phyloP scores from a whole-genome alignment of 257 asterid genomes.

The Thymus quinquecostatus region DNA sequence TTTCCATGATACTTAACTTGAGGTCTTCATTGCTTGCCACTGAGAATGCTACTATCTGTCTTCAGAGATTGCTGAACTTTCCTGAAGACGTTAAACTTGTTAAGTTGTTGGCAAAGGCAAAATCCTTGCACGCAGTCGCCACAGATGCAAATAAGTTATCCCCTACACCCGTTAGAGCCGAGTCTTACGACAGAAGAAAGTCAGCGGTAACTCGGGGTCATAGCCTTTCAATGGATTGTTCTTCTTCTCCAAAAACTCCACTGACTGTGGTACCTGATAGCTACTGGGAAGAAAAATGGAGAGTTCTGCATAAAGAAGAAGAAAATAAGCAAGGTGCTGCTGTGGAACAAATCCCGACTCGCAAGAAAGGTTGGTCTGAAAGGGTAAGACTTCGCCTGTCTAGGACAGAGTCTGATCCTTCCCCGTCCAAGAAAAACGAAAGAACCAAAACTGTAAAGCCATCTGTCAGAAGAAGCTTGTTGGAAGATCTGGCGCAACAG shows the following conservation, averaged over 20 bases:
- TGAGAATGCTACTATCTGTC: conserved; percentile 83
- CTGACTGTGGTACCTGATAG: conserved; percentile 57
- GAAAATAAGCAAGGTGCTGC: conserved; percentile 46
- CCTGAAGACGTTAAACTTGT: conserved; percentile 61
- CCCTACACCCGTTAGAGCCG: conserved; percentile 46
- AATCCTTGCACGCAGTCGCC: conserved; percentile 70
- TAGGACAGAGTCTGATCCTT: conserved; percentile 78
- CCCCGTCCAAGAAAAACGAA: conserved; percentile 46
- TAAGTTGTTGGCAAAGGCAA: conserved; percentile 68
- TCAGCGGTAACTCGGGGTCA: conserved; percentile 55
- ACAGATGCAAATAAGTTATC: conserved; percentile 55
- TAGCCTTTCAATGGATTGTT: conserved; percentile 56
- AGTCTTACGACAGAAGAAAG: conserved; percentile 46
- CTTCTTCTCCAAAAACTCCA: conserved; percentile 62
- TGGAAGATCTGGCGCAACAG: conserved; percentile 70
- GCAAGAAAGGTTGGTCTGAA: conserved; percentile 72
- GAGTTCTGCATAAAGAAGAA: conserved; percentile 76
- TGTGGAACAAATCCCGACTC: conserved; percentile 42
- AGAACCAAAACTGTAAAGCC: conserved; percentile 44
- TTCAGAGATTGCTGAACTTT: conserved; percentile 75
- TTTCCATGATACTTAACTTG: conserved; percentile 77
- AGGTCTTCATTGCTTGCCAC: conserved; percentile 89
- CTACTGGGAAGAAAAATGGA: conserved; percentile 98
- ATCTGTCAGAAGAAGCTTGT: conserved; percentile 74
- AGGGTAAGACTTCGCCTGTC: conserved; percentile 62